Percentiles rank a stretch among this genome's conserved stretches.
Conservation (phyloP, 106 monocot species). For the Dendrobium catenatum region DNA sequence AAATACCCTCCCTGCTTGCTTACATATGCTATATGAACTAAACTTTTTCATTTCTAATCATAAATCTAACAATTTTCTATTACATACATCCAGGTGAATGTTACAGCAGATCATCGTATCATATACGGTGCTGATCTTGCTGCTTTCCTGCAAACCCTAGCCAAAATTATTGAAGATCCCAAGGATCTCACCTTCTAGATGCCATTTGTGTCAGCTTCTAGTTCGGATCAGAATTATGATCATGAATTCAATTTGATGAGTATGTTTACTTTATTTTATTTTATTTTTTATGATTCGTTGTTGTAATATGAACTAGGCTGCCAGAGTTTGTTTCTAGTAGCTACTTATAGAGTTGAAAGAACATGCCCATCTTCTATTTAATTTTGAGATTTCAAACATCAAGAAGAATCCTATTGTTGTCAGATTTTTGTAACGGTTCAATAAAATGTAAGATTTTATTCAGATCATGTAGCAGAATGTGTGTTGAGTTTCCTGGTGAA, state of each 20-base stretch:
- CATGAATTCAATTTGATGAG: not conserved
- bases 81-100: slow-evolving; percentile 60
- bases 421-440: too few relatives aligned
- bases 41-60: not conserved
- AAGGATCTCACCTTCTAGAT: slow-evolving; percentile 61
- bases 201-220: not conserved
- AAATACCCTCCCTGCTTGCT: slow-evolving; percentile 13
- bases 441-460: too few relatives aligned
- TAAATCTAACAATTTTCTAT: not conserved
- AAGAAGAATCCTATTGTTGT: too few relatives aligned
- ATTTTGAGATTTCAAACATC: too few relatives aligned
- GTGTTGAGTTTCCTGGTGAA: too few relatives aligned
- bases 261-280: not conserved
- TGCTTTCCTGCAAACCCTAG: slow-evolving; percentile 66
- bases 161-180: slow-evolving; percentile 75
- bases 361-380: too few relatives aligned
- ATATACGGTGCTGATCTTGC: slow-evolving; percentile 89
- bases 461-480: too few relatives aligned
- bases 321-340: too few relatives aligned
- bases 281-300: not conserved
- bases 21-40: not conserved
- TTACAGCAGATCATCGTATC: slow-evolving; percentile 76
- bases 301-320: too few relatives aligned
- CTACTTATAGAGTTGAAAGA: too few relatives aligned
- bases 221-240: not conserved